A percentile compares a stretch with the other conserved stretches of the same genome.
phyloP scores from a whole-genome alignment of 495 filamentous ascomycete genomes.

The Penicillium desertorum region DNA sequence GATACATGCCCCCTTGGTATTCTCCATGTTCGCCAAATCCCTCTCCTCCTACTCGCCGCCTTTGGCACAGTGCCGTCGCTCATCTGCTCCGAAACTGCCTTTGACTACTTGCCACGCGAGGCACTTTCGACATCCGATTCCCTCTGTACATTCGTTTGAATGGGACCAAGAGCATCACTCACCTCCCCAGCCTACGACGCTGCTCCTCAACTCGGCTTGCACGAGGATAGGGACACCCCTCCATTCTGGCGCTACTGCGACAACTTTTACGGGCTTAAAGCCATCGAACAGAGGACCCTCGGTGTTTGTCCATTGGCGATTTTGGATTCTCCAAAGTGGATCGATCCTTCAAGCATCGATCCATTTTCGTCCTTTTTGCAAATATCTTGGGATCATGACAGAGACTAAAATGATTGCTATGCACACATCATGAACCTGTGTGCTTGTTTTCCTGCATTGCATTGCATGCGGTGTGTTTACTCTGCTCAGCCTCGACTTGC shows the following conservation, averaged over 20 bases:
- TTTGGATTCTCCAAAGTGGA: constrained; percentile 14
- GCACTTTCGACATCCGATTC: constrained; percentile 11
- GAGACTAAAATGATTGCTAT: constrained; percentile 38
- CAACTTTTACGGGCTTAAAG: constrained; percentile 30
- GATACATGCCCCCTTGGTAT: constrained; percentile 29
- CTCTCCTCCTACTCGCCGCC: constrained; percentile 23
- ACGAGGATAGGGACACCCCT: constrained; percentile 18
- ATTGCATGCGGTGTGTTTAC: constrained; percentile 31
- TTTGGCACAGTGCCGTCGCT: constrained; percentile 24
- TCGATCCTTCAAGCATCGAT: constrained; percentile 16
- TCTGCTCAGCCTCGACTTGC: constrained; percentile 45
- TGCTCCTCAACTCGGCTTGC: constrained; percentile 17
- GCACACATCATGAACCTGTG: constrained; percentile 34
- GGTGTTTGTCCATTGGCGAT: constrained; percentile 22
- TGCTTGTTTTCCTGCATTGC: constrained; percentile 30
- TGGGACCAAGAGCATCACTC: constrained; percentile 13
- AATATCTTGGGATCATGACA: constrained; percentile 21
- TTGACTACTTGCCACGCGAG: constrained; percentile 13
- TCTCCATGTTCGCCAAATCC: constrained; percentile 31
- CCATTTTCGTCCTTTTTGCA: constrained; percentile 28
- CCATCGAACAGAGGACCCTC: constrained; percentile 26
- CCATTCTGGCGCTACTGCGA: constrained; percentile 24
- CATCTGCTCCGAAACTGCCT: constrained; percentile 16
- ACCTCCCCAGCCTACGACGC: constrained; percentile 16
- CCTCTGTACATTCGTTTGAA: constrained; percentile 16